Percentiles rank a stretch among this genome's conserved stretches.
Evolutionary conservation across 495 filamentous ascomycete species (phyloP).

Genomic region (Xanthoparmelia taractica): DNA sequence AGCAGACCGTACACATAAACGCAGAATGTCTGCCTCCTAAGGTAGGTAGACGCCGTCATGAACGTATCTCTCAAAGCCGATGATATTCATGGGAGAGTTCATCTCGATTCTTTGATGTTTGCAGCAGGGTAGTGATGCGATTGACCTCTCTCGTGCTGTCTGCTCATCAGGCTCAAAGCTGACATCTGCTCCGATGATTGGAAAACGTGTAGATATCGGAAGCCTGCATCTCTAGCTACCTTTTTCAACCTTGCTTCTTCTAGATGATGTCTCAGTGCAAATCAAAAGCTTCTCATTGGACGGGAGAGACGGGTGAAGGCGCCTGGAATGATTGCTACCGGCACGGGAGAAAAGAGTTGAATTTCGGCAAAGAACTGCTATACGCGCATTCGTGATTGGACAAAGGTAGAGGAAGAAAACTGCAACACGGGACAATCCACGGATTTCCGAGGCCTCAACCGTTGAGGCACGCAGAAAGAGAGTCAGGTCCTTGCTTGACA

Average conservation of each 20-base stretch:
- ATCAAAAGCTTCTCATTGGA: not conserved
- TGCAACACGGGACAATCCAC: no score
- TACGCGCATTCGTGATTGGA: not conserved
- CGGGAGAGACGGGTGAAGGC: no score
- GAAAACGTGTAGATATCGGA: no score
- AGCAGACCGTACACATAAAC: not conserved
- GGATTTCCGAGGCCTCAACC: no score
- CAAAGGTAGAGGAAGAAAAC: no score
- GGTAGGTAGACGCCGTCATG: not conserved
- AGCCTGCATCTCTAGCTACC: not conserved
- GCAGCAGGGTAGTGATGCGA: not conserved
- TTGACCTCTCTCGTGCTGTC: not conserved
- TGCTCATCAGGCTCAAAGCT: not conserved
- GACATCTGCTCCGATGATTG: no score
- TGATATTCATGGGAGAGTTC: not conserved
- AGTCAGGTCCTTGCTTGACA: not conserved
- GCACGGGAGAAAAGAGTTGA: no score
- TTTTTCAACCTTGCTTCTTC: not conserved
- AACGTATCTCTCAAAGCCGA: not conserved
- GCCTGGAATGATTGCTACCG: no score
- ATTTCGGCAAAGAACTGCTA: not conserved
- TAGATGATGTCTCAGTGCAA: not conserved
- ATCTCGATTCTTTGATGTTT: no score
- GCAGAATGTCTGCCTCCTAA: not conserved
- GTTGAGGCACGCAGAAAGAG: no score